Base-by-base conservation (phyloP, 2,329 filamentous ascomycete species). In the Ophiosphaerella korrae region DNA sequence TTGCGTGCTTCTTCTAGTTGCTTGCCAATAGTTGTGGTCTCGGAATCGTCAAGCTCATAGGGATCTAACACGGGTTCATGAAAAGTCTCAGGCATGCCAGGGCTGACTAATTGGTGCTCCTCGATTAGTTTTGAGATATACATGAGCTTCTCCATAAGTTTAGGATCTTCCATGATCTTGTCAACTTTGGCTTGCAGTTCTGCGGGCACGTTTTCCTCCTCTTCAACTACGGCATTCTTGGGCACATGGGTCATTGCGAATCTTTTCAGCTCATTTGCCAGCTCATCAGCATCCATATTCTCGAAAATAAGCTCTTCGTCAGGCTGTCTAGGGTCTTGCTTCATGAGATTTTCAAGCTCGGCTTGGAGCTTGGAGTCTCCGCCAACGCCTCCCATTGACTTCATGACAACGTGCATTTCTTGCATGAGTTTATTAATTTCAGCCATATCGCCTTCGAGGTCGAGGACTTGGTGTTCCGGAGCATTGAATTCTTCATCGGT, bases 141-240 rank as follows among this genome's bases (percentile, higher is more conserved):
- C 26, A 58, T 45, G 3, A 73, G 61, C 52, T 70, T 73, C 47
- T 72, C 60, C 54, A 72, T 55, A 1, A 72, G 59, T 13, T 60
- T 56, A 6, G 70, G 70, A 41, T 72, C 69, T 36, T 63, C 51
- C 60, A 73, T 66, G 37, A 73, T 70, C 40, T 65, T 62, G 47
- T 73, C 66, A 32, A 72, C 64, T 36, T 68, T 64, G 36, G 69
- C 66, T 42, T 67, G 55, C 5, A 70, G 55, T n/a, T 69, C 64
- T 3, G 67, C 60, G 13, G 66, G 60, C 2, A 66, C 44, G n/a
- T 63, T 52, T 33, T 63, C 64, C 23, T 60, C 58, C 7, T 55
- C 46, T 12, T 57, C 55, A 7, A 32, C 34, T 3, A 50, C 38
- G 16, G 41, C 26, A 5, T 57, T 38, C 8, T 48, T 35, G 12